Conservation (phyloP, 352 stramenopile species). For the Phytophthora crassamura region DNA sequence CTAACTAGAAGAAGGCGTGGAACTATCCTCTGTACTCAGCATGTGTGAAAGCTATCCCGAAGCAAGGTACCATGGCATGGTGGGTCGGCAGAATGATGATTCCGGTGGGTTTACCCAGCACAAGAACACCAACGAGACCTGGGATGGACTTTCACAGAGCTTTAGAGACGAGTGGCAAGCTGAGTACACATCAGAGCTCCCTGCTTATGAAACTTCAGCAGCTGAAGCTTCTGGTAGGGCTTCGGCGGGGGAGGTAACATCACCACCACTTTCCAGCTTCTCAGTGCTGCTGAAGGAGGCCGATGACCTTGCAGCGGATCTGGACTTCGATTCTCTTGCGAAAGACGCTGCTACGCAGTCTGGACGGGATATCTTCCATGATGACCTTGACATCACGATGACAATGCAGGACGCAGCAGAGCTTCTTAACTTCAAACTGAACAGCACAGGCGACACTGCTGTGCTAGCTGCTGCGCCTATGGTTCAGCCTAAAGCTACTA, state of each 20-base stretch:
- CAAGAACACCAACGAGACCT: slow-evolving; percentile 44
- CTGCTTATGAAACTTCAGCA: not conserved
- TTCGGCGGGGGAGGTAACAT: slow-evolving; percentile 32
- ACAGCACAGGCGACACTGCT: not conserved
- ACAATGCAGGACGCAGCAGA: slow-evolving; percentile 39
- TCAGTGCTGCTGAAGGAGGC: slow-evolving; percentile 43
- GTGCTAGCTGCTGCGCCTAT: not conserved
- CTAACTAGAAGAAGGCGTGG: too few species aligned
- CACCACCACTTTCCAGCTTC: slow-evolving; percentile 47
- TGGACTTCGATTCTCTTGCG: slow-evolving; percentile 27
- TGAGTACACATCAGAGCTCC: slow-evolving; percentile 1
- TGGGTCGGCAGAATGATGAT: slow-evolving; percentile 58
- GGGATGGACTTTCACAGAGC: slow-evolving; percentile 55
- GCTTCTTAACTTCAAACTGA: slow-evolving; percentile 42
- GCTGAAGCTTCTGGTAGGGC: slow-evolving; percentile 5
- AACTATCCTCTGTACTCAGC: too few species aligned
- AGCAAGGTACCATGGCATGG: too few species aligned
- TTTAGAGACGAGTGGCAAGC: slow-evolving; percentile 44
- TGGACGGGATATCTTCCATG: not conserved
- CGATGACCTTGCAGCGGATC: slow-evolving; percentile 6
- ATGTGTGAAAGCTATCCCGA: too few species aligned
- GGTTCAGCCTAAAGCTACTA: slow-evolving; percentile 5
- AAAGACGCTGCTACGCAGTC: slow-evolving; percentile 21
- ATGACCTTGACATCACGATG: slow-evolving; percentile 9
- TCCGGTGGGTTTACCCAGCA: slow-evolving; percentile 52